These are phyloP conservation scores for Picochlorum sp. DNA, from an alignment of 139 green algal genomes.

Conservation along the genomic window DNA sequence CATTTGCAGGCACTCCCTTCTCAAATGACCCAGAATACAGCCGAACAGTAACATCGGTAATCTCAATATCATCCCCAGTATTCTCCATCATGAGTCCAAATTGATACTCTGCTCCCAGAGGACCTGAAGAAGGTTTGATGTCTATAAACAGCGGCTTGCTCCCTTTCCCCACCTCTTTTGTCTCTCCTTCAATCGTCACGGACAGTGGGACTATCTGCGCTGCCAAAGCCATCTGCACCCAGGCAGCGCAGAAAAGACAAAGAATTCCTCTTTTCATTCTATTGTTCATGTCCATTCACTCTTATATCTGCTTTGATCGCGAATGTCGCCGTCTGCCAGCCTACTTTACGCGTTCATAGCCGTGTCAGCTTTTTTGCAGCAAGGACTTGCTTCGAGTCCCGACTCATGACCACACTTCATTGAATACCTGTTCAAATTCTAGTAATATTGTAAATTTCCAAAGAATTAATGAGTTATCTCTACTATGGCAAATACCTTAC, in stretches of 20 bases:
- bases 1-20: neutral
- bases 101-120: neutral
- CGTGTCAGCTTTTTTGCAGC: no score
- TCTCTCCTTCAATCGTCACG: neutral
- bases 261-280: neutral
- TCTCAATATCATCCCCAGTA: neutral
- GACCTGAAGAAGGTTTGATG: neutral
- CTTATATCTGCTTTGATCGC: no score
- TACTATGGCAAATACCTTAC: no score
- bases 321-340: no score
- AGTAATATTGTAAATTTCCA: no score
- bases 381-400: no score
- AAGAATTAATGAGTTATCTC: no score
- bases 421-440: no score
- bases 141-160: neutral
- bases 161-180: neutral
- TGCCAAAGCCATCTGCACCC: neutral
- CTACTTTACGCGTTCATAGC: no score
- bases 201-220: neutral
- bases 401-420: no score
- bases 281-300: no score
- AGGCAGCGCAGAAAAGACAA: neutral
- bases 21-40: conserved; percentile 4
- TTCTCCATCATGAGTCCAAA: neutral
- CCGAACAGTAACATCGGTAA: neutral